Evolutionary conservation across 2,329 filamentous ascomycete genomes (phyloP), one percentile per base, ranked within the genome.

Genomic region (Alternaria hordeiaustralica): DNA sequence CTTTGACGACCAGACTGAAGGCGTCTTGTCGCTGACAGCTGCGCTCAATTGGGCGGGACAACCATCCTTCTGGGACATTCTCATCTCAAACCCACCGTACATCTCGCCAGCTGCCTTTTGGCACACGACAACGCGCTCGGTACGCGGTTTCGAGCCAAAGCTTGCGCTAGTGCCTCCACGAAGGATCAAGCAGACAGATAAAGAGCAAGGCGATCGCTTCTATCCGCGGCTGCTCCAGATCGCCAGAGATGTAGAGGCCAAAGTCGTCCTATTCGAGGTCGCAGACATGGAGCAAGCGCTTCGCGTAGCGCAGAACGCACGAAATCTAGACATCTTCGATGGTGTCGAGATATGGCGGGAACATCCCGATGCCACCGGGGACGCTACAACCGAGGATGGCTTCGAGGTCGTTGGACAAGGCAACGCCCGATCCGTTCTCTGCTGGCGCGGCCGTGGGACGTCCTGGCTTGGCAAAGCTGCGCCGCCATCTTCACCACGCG

Each of bases 51-150:
- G 60, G 36, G 45, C 61, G 1, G 33, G 11, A 6, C 64, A 69
- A 47, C 69, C 72, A 1, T 57, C 45, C 9, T 74, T 75, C 44
- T 80, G 78, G 78, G 75, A 96, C 65, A 81, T 98, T 5, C 80
- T 99, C 2, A 87, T 96, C 36, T 92, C 92, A 2, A 99, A 99
- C 74, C 96, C 96, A 15, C 96, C 96, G 0, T 98, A 98, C 77
- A 90, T 98, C 55, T 96, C 94, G 2, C 82, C 84, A 0, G 67
- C 0, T 4, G 87, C 87, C 8, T 94, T 92, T 72, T 80, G 84
- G 43, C 85, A 80, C 43, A 87, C 87, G 18, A 94, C 91, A 1
- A 84, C 86, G 1, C 87, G 89, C 25, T 95, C 92, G 12, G 95
- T 97, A 28, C 87, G 93, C 15, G 88, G 88, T 49, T 93, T 89